A percentile compares a stretch with the other conserved stretches of the same genome.
Conservation (phyloP, 192 early-diverging fungal genomes). For the Umbelopsis vinacea region DNA sequence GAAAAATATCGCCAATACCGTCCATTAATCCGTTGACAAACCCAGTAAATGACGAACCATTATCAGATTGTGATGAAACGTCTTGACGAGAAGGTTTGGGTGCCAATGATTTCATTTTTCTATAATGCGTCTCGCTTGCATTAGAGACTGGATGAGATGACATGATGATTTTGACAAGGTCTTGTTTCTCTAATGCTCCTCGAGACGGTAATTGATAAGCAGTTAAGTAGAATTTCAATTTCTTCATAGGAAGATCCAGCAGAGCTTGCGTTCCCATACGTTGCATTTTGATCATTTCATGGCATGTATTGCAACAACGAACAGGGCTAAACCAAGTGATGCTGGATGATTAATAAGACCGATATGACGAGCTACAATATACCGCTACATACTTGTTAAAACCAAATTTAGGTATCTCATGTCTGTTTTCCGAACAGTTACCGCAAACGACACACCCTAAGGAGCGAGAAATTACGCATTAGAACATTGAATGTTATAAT, state of each 20-base stretch:
- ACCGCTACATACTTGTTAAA: conserved; percentile 37
- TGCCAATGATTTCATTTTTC: background rate
- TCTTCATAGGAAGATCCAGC: conserved; percentile 26
- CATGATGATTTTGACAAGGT: conserved; percentile 40
- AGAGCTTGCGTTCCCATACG: conserved; percentile 36
- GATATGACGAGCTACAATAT: background rate
- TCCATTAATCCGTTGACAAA: conserved; percentile 6
- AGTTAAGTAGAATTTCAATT: conserved; percentile 34
- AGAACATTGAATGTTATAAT: no score
- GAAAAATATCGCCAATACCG: conserved; percentile 1
- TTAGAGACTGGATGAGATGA: conserved; percentile 36
- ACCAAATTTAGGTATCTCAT: conserved; percentile 37
- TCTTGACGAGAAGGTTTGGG: background rate
- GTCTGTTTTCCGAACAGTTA: conserved; percentile 35
- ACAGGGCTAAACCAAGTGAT: conserved; percentile 28
- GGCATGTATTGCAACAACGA: conserved; percentile 39
- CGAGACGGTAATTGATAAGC: conserved; percentile 39
- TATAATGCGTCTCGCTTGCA: conserved; percentile 31
- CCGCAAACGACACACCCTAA: conserved; percentile 37
- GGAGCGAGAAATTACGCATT: background rate
- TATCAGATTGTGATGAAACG: background rate
- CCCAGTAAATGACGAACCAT: background rate
- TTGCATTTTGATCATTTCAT: conserved; percentile 40
- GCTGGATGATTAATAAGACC: no score
- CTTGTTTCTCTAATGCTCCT: conserved; percentile 42